Evolutionary conservation across 345 rosid species (phyloP), one percentile per base, ranked within the genome.

Genomic region (Citropsis articulata): DNA sequence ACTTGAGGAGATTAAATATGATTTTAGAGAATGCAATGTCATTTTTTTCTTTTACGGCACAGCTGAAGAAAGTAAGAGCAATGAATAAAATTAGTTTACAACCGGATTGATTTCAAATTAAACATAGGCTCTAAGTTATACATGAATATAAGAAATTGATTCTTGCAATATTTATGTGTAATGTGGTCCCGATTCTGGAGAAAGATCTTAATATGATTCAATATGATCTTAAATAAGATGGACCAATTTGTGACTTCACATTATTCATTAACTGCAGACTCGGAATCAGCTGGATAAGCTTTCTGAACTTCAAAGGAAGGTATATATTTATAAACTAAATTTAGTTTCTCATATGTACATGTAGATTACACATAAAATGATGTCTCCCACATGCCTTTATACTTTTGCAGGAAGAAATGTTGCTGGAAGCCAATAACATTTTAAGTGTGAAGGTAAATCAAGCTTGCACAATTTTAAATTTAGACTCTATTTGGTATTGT

Each of bases 291-390:
- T 79, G 57, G 72, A 79, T 77, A 84, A 81, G 82, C 78, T 88
- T n/a, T 76, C 83, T 75, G 87, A 85, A 63, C 87, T 85, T 60
- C 80, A 62, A 69, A 81, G 65, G 76, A 84, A 84, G 87, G 90
- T 88, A 77, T 38, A 38, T 62, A 10, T 27, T 14, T n/a, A 2
- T 38, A 6, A 31, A 36, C 50, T 45, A n/a, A 22, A 9, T 24
- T n/a, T 1, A 38, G 25, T 68, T 10, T 38, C 50, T 40, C 9
- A 12, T 19, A 65, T 35, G 13, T 19, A 3, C 45, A 64, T 65
- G 13, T 65, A 33, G 25, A 21, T 2, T 7, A 7, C 2, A 64
- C 9, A 62, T 62, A 31, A 38, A 38, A 38, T 45, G 30, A 38
- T 67, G 19, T n/a, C 16, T 6, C 14, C 21, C 36, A 35, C 36